Percentiles rank a stretch among this genome's conserved stretches.
These are phyloP conservation scores for Tremellales sp. DNA, from an alignment of 1,284 basidiomycete genomes.

Conservation along the genomic window DNA sequence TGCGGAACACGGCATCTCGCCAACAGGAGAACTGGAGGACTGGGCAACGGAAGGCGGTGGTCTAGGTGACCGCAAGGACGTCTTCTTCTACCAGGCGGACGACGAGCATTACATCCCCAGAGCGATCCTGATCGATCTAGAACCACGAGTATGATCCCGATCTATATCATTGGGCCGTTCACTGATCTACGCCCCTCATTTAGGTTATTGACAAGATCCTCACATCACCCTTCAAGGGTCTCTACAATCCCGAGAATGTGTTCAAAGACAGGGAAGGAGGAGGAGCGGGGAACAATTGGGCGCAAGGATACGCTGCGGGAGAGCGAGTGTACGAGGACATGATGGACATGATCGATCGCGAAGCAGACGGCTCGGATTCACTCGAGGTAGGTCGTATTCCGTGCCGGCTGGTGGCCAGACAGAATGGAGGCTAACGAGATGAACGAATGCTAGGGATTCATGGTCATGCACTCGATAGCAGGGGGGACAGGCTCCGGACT, in stretches of 20 bases:
- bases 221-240: constrained; percentile 80
- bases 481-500: constrained; percentile 98
- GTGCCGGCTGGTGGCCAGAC: neutral
- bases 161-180: neutral
- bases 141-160: constrained; percentile 71
- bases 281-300: constrained; percentile 99
- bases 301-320: constrained; percentile 84
- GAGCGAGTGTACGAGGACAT: constrained; percentile 94
- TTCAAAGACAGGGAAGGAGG: constrained; percentile 93
- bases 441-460: constrained; percentile 71
- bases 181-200: neutral
- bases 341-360: constrained; percentile 98
- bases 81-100: constrained; percentile 99
- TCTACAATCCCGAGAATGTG: constrained; percentile 99
- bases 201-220: constrained; percentile 96
- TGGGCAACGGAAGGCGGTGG: constrained; percentile 84
- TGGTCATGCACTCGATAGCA: constrained; percentile 98
- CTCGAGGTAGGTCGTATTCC: constrained; percentile 66
- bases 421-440: neutral
- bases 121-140: constrained; percentile 94
- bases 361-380: constrained; percentile 97
- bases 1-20: constrained; percentile 91
- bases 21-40: constrained; percentile 87
- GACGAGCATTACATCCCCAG: constrained; percentile 99
- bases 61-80: constrained; percentile 91